phyloP scores from a whole-genome alignment of 208 protist genomes.

The Trichomonas tenax region DNA sequence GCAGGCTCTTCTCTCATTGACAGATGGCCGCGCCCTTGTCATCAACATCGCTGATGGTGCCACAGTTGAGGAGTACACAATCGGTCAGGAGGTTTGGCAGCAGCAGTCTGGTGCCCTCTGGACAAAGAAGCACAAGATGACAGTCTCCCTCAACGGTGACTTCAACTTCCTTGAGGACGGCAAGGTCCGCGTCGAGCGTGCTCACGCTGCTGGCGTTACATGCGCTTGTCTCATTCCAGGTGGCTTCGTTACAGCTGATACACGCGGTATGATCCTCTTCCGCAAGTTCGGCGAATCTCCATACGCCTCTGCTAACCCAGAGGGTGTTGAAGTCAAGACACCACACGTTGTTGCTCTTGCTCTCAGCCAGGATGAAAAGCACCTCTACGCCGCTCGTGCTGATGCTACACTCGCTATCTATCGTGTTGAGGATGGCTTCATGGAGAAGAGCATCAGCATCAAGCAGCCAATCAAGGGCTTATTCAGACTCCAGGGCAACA shows the following conservation, averaged over 20 bases:
- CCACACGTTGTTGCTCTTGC: background rate
- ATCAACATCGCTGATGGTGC: background rate
- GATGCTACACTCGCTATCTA: background rate
- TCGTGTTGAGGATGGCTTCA: background rate
- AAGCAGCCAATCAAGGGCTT: background rate
- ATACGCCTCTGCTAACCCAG: background rate
- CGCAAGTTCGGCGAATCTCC: background rate
- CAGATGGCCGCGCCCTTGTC: background rate
- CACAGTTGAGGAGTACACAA: background rate
- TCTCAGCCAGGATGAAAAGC: background rate
- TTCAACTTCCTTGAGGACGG: conserved; percentile 8
- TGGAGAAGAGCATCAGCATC: background rate
- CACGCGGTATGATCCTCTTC: background rate
- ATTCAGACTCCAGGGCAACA: background rate
- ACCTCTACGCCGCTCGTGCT: background rate
- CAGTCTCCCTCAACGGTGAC: background rate
- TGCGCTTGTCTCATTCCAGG: background rate
- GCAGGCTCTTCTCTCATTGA: background rate
- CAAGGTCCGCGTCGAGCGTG: background rate
- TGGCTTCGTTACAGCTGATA: background rate
- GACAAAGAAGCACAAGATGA: background rate
- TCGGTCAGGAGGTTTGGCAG: background rate
- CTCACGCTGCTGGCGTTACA: background rate
- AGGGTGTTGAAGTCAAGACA: background rate
- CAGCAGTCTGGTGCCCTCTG: background rate